Conservation (phyloP, 371 early-diverging fungal genomes). For the Zancudomyces culisetae region DNA sequence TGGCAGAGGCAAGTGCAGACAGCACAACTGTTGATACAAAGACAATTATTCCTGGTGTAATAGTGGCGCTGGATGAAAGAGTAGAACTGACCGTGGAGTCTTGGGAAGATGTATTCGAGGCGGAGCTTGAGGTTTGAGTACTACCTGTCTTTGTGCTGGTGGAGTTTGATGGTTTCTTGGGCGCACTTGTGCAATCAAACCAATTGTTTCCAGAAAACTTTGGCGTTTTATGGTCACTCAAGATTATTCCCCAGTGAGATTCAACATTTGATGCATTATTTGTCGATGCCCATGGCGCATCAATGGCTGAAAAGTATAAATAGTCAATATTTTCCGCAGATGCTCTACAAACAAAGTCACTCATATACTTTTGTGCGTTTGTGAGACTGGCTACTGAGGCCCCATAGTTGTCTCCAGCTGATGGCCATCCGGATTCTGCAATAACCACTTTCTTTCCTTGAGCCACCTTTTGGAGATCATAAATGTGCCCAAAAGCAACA, state of each 20-base stretch:
- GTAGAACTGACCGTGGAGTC: neutral
- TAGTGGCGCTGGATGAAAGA: neutral
- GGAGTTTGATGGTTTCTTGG: neutral
- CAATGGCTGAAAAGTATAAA: constrained; percentile 38
- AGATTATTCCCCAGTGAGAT: constrained; percentile 33
- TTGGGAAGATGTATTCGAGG: neutral
- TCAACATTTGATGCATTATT: constrained; percentile 34
- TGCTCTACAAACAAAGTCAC: constrained; percentile 24
- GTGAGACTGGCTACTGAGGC: constrained; percentile 26
- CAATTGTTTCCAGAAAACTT: constrained; percentile 2
- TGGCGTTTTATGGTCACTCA: constrained; percentile 4
- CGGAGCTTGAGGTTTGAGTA: neutral
- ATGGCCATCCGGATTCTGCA: constrained; percentile 49
- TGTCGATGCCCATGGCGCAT: constrained; percentile 36
- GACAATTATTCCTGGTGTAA: neutral
- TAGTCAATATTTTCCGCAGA: constrained; percentile 26
- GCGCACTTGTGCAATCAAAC: constrained; percentile 2
- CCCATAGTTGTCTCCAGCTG: constrained; percentile 28
- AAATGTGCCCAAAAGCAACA: constrained; percentile 27
- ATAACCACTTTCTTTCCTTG: constrained; percentile 27
- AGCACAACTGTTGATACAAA: neutral
- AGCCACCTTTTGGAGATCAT: constrained; percentile 24
- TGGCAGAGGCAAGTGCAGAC: neutral
- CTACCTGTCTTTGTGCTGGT: neutral
- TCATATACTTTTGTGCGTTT: constrained; percentile 26